Base-by-base conservation (phyloP, 345 rosid species). In the Crucihimalaya himalaica region DNA sequence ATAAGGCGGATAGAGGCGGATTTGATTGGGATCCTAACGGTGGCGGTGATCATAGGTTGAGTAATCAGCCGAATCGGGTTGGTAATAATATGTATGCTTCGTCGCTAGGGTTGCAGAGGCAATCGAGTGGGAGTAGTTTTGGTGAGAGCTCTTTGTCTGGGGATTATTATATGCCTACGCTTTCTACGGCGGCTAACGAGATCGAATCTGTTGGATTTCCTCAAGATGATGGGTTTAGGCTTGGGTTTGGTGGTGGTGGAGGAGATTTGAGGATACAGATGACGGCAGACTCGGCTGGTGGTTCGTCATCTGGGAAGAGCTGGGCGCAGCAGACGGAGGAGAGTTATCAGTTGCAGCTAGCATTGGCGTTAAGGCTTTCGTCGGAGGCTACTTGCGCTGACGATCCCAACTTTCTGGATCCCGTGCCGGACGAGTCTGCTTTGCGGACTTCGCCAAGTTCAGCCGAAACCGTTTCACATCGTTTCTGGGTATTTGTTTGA, bases 321-420 rank as follows among this genome's bases (percentile, higher is more conserved):
- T 96, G 97, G 99, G 99, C 98, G 66, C 97, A 86, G 79, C 98
- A 92, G 85, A 96, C 99, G 68, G 99, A 96, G 78, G 99, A 96
- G 91, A 96, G 99, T 76, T 96, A 96, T 39, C 99, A 96, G 88
- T 83, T 96, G 75, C 99, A 96, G 84, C 78, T 96, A 85, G 99
- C 99, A 34, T 76, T 96, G 76, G 98, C 99, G 52, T 80, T 92
- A 80, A 83, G 99, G 77, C 88, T 96, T 55, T 90, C 98, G 1
- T 87, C 91, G 0, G 97, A 96, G 69, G 99, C 99, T 37, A 86
- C 93, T 27, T 86, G 98, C 34, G 94, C 97, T 0, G 96, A 92
- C 73, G 98, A 96, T 88, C 97, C 98, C 2, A 90, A 92, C 66
- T 89, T 90, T 83, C 81, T 96, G 81, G 98, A 92, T 89, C 91